These are phyloP conservation scores for Trichoderma semiorbis DNA, from an alignment of 2,329 filamentous ascomycete species.

Conservation along the genomic window DNA sequence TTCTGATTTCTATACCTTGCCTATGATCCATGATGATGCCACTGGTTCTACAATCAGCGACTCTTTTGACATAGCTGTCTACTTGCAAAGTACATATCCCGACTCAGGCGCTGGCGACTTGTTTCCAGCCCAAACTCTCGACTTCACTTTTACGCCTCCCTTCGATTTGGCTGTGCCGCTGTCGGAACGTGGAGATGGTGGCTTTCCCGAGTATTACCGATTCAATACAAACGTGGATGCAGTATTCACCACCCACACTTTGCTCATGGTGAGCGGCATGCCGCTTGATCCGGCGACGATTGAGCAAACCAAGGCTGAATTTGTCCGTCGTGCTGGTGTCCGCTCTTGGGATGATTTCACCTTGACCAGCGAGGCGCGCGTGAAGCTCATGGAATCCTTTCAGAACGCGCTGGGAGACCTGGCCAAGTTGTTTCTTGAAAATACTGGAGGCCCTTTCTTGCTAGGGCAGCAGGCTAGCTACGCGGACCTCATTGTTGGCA, in stretches of 20 bases:
- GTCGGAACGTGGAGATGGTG: slow-evolving; percentile 28
- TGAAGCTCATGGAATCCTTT: slow-evolving; percentile 39
- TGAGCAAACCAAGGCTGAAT: slow-evolving; percentile 43
- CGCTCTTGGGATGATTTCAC: slow-evolving; percentile 43
- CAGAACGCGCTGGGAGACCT: slow-evolving; percentile 40
- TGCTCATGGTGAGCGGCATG: slow-evolving; percentile 40
- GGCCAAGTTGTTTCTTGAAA: slow-evolving; percentile 37
- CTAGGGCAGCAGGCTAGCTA: slow-evolving; percentile 45
- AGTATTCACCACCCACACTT: slow-evolving; percentile 46
- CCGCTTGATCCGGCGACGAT: slow-evolving; percentile 50
- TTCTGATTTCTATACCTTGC: slow-evolving; percentile 57
- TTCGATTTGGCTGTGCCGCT: slow-evolving; percentile 32
- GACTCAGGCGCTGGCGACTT: slow-evolving; percentile 42
- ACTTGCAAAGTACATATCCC: slow-evolving; percentile 53
- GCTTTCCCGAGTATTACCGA: slow-evolving; percentile 38
- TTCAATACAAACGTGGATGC: slow-evolving; percentile 57
- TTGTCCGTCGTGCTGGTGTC: slow-evolving; percentile 45
- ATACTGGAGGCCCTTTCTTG: slow-evolving; percentile 46
- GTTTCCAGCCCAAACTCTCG: slow-evolving; percentile 44
- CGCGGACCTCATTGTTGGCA: slow-evolving; percentile 56
- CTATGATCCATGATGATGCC: slow-evolving; percentile 48
- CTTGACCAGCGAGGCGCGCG: slow-evolving; percentile 38
- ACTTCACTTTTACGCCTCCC: slow-evolving; percentile 33
- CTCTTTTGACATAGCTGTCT: slow-evolving; percentile 62
- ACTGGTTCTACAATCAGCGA: slow-evolving; percentile 50